These are phyloP conservation scores for Suhomyces guaymorum DNA, from an alignment of 1,139 yeast genomes.

Conservation along the genomic window DNA sequence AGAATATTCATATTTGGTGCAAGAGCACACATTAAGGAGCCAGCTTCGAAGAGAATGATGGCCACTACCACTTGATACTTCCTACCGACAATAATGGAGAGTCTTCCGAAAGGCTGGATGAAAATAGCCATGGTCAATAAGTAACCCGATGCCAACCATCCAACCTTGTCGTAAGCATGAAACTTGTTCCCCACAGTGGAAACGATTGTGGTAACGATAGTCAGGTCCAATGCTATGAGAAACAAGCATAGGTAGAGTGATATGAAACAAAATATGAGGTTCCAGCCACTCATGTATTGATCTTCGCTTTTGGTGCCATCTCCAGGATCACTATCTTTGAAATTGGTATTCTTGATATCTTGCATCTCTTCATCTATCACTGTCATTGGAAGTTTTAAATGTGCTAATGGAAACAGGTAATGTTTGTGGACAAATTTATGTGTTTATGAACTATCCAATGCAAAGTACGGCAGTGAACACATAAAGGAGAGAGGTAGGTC, in stretches of 20 bases:
- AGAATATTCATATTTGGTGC: constrained; percentile 34
- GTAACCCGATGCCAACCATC: constrained; percentile 31
- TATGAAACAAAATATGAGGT: constrained; percentile 27
- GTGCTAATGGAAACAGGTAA: no score
- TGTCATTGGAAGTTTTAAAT: no score
- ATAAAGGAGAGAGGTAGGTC: no score
- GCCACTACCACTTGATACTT: constrained; percentile 22
- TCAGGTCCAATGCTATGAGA: constrained; percentile 42
- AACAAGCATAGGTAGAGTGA: constrained; percentile 34
- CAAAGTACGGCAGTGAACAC: no score
- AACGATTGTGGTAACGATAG: constrained; percentile 39
- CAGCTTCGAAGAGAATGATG: constrained; percentile 26
- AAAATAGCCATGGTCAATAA: constrained; percentile 33
- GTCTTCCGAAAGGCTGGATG: constrained; percentile 39
- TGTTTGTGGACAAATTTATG: no score
- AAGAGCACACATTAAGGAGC: constrained; percentile 39
- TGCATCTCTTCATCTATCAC: no score
- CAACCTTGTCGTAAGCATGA: constrained; percentile 25
- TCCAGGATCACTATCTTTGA: constrained; percentile 45
- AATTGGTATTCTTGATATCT: no score
- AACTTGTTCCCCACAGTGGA: constrained; percentile 40
- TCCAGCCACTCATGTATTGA: constrained; percentile 32
- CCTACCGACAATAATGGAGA: constrained; percentile 24
- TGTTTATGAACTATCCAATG: no score
- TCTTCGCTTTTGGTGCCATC: constrained; percentile 44